Conservation (phyloP, 2,329 filamentous ascomycete genomes). For the Cylindrodendrum hubeiense region DNA sequence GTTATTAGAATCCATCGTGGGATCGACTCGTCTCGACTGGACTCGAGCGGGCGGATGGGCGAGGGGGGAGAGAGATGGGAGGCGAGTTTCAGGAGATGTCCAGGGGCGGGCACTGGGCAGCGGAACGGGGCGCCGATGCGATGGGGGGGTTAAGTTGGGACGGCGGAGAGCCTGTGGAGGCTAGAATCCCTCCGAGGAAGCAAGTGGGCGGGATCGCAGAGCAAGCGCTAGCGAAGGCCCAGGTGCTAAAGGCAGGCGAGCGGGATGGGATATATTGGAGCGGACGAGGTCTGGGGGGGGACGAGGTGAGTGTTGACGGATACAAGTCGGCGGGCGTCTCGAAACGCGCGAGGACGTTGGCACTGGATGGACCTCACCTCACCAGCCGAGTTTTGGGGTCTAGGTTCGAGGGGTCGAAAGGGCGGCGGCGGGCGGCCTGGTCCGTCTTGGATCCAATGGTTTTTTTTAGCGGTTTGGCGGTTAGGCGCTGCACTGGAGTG, state of each 20-base stretch:
- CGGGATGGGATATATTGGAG: not conserved
- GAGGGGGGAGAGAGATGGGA: slow-evolving; percentile 38
- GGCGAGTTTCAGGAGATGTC: slow-evolving; percentile 45
- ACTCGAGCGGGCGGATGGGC: slow-evolving; percentile 36
- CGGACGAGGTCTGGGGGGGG: not conserved
- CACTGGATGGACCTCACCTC: not conserved
- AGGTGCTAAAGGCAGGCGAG: slow-evolving; percentile 7
- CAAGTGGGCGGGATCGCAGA: slow-evolving; percentile 21
- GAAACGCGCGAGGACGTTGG: slow-evolving; percentile 33
- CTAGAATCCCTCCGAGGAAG: slow-evolving; percentile 10
- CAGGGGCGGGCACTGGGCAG: slow-evolving; percentile 40
- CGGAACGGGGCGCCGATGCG: slow-evolving; percentile 22
- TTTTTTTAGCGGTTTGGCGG: slow-evolving; percentile 2
- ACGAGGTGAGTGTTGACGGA: slow-evolving; percentile 18
- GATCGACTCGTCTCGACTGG: slow-evolving; percentile 34
- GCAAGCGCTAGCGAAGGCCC: not conserved
- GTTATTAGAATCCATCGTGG: slow-evolving; percentile 67
- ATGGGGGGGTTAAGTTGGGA: slow-evolving; percentile 13
- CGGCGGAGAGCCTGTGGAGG: slow-evolving; percentile 4
- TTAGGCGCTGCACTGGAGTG: slow-evolving; percentile 2
- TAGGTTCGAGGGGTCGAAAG: slow-evolving; percentile 23
- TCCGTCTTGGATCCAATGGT: slow-evolving; percentile 24
- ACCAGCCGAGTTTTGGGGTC: slow-evolving; percentile 26
- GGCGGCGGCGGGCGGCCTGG: slow-evolving; percentile 34
- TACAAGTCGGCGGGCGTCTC: slow-evolving; percentile 25